Percentiles rank a stretch among this genome's conserved stretches.
phyloP scores from a whole-genome alignment of 306 rosid genomes.

The Rosa rugosa region DNA sequence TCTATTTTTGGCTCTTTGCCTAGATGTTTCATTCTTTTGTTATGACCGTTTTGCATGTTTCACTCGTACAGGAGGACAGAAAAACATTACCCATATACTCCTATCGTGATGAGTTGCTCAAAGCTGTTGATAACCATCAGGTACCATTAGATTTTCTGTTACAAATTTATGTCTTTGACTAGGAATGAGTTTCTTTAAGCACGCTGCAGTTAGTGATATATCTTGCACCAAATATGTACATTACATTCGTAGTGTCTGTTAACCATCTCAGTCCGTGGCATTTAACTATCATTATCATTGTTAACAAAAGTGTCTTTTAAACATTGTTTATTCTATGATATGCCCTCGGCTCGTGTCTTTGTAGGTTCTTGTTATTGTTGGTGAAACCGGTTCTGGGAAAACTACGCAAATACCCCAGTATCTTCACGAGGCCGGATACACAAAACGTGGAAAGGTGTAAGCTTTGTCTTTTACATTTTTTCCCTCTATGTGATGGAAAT shows the following conservation, averaged over 20 bases:
- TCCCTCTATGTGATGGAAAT: slow-evolving; percentile 14
- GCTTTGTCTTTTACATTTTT: slow-evolving; percentile 9
- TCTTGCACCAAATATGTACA: not conserved
- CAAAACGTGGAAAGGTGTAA: slow-evolving; percentile 81
- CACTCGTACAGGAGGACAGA: slow-evolving; percentile 64
- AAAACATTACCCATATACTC: slow-evolving; percentile 71
- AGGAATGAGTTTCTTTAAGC: not conserved
- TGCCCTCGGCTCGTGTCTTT: slow-evolving; percentile 16
- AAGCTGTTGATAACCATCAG: slow-evolving; percentile 83
- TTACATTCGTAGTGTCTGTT: not conserved
- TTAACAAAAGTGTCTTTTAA: not conserved
- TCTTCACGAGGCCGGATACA: slow-evolving; percentile 96
- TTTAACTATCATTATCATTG: not conserved
- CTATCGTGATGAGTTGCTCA: slow-evolving; percentile 75
- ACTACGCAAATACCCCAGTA: slow-evolving; percentile 97
- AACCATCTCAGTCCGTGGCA: not conserved
- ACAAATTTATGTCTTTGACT: not conserved
- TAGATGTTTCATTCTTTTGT: not conserved
- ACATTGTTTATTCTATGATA: not conserved
- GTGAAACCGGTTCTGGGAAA: slow-evolving; percentile 99
- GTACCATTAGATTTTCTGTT: slow-evolving; percentile 27
- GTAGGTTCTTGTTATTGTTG: slow-evolving; percentile 93
- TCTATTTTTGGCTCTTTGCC: not conserved
- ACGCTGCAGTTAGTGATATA: not conserved
- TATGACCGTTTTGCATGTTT: not conserved